Evolutionary conservation across 1,139 yeast species (phyloP).

Genomic region (Debaryomycetaceae sp.): DNA sequence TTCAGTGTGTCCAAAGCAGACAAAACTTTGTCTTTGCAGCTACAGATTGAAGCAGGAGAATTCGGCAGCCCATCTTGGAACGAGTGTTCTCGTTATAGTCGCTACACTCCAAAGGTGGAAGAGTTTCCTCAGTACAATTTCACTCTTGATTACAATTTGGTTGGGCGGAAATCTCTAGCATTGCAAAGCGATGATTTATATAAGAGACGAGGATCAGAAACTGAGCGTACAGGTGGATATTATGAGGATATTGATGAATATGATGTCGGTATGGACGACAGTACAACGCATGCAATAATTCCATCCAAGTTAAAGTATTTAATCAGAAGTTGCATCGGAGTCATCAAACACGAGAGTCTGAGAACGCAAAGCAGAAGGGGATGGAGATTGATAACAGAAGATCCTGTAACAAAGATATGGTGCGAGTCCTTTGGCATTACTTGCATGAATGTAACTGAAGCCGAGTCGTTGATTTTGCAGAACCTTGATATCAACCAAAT

Average conservation of each 20-base stretch:
- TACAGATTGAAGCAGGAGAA: constrained; percentile 18
- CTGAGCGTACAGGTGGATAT: constrained; percentile 25
- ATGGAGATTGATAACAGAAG: constrained; percentile 59
- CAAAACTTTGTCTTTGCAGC: constrained; percentile 7
- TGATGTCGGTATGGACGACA: constrained; percentile 21
- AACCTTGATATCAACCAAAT: constrained; percentile 33
- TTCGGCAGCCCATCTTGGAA: constrained; percentile 41
- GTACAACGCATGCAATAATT: constrained; percentile 30
- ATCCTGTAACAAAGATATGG: constrained; percentile 51
- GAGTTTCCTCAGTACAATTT: constrained; percentile 49
- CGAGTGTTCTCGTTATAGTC: constrained; percentile 41
- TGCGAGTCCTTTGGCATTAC: constrained; percentile 51
- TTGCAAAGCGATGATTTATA: not conserved
- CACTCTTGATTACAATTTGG: constrained; percentile 6
- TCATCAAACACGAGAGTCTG: constrained; percentile 34
- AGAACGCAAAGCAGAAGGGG: constrained; percentile 16
- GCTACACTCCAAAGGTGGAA: constrained; percentile 38
- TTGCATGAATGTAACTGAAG: constrained; percentile 51
- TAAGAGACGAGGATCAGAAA: constrained; percentile 3
- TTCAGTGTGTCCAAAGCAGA: constrained; percentile 1
- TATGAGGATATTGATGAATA: constrained; percentile 28
- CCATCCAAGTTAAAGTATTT: constrained; percentile 49
- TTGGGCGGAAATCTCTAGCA: not conserved
- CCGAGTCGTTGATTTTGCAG: constrained; percentile 43
- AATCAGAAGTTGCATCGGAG: constrained; percentile 50